Percentiles rank a stretch among this genome's conserved stretches.
These are phyloP conservation scores for Sugiyamaella smithiae DNA, from an alignment of 805 yeast genomes.

Conservation along the genomic window DNA sequence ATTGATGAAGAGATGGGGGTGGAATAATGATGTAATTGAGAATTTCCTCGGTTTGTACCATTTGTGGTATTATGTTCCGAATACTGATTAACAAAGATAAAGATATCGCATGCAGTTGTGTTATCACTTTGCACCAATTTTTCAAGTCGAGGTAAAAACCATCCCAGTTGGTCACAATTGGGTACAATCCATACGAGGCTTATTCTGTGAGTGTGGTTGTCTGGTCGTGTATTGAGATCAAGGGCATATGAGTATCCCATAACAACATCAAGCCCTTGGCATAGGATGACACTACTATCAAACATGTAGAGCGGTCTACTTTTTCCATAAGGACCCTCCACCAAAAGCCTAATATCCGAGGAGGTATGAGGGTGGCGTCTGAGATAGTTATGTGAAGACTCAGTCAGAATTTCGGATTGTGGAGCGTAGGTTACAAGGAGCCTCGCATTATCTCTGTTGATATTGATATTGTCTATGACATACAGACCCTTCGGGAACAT, in stretches of 20 bases:
- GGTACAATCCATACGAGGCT: constrained; percentile 51
- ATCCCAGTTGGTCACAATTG: constrained; percentile 43
- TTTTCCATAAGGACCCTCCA: constrained; percentile 14
- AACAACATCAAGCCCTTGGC: constrained; percentile 14
- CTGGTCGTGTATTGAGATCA: constrained; percentile 3
- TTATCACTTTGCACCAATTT: background rate
- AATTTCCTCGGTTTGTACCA: too few relatives aligned
- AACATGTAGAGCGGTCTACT: constrained; percentile 6
- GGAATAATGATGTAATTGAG: too few relatives aligned
- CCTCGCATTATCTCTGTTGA: background rate
- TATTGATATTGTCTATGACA: constrained; percentile 17
- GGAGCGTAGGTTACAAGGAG: background rate
- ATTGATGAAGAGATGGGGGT: too few relatives aligned
- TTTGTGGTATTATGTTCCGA: too few relatives aligned
- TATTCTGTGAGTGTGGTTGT: constrained; percentile 11
- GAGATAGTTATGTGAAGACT: constrained; percentile 11
- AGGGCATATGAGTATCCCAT: constrained; percentile 13
- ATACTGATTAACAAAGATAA: background rate
- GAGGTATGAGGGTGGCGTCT: constrained; percentile 12
- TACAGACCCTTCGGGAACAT: constrained; percentile 80
- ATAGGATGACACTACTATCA: constrained; percentile 4
- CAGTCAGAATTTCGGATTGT: background rate
- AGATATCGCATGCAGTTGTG: constrained; percentile 3
- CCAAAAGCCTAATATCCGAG: constrained; percentile 2
- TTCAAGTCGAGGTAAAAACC: constrained; percentile 47